These are phyloP conservation scores for Citrus unshiu DNA, from an alignment of 345 rosid species.

Conservation along the genomic window DNA sequence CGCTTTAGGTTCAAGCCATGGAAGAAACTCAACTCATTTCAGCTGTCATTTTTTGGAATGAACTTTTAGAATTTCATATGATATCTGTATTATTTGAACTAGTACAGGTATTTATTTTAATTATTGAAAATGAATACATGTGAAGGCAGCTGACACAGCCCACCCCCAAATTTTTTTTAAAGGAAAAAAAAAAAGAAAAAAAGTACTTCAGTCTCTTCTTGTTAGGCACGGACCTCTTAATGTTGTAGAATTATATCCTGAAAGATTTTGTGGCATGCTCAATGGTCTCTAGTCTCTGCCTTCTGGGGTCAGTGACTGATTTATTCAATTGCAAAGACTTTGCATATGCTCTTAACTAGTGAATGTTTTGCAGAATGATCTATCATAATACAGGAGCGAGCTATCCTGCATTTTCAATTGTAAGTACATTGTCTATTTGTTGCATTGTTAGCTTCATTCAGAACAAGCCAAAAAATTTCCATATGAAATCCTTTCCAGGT, in stretches of 20 bases:
- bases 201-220: not conserved
- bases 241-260: not conserved
- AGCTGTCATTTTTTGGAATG: not conserved
- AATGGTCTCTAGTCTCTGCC: not conserved
- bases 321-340: not conserved
- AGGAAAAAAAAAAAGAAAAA: no score
- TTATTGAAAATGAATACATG: not conserved
- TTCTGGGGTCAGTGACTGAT: not conserved
- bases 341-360: not conserved
- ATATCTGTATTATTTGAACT: not conserved
- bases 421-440: not conserved
- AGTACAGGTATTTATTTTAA: not conserved
- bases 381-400: not conserved
- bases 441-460: not conserved
- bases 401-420: not conserved
- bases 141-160: not conserved
- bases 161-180: no score
- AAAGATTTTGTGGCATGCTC: not conserved
- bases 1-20: not conserved
- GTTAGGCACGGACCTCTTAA: not conserved
- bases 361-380: not conserved
- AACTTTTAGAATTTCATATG: not conserved
- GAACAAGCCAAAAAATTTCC: conserved; percentile 11
- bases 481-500: conserved; percentile 12
- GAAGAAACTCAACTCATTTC: not conserved